Percentiles rank a stretch among this genome's conserved stretches.
Conservation (phyloP, 2,329 filamentous ascomycete species). For the Scopulariopsis brevicaulis region DNA sequence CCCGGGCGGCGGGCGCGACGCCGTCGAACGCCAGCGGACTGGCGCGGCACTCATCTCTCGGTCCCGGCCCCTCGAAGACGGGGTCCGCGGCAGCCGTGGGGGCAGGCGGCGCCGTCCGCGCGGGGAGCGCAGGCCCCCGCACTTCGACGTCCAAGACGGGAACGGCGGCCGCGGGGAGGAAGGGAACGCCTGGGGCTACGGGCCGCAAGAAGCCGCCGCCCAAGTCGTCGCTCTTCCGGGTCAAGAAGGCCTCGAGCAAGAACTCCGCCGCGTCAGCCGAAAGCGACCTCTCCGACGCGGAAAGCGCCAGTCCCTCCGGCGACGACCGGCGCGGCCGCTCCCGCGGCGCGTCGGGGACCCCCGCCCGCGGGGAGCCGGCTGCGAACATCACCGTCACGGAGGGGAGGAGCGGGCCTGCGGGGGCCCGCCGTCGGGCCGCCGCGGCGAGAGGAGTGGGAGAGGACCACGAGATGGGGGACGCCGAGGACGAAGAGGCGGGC, state of each 20-base stretch:
- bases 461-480: conserved; percentile 43
- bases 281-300: conserved; percentile 54
- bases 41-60: conserved; percentile 50
- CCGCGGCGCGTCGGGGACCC: conserved; percentile 25
- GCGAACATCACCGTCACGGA: background rate
- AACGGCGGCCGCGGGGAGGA: conserved; percentile 29
- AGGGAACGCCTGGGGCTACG: conserved; percentile 28
- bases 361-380: conserved; percentile 4
- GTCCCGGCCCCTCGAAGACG: conserved; percentile 49
- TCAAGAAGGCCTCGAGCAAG: conserved; percentile 46
- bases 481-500: conserved; percentile 58
- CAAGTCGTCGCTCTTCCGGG: conserved; percentile 51
- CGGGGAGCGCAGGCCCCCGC: conserved; percentile 51
- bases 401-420: background rate
- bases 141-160: conserved; percentile 33
- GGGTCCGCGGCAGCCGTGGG: conserved; percentile 18
- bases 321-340: conserved; percentile 20
- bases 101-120: conserved; percentile 22
- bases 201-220: conserved; percentile 34
- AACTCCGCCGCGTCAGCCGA: conserved; percentile 54
- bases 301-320: conserved; percentile 40
- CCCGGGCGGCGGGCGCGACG: conserved; percentile 41
- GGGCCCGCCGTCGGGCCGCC: conserved; percentile 11
- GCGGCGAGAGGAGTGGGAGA: conserved; percentile 12
- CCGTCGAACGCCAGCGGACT: conserved; percentile 43